Conservation (phyloP, 306 rosid genomes). For the Datisca glomerata region DNA sequence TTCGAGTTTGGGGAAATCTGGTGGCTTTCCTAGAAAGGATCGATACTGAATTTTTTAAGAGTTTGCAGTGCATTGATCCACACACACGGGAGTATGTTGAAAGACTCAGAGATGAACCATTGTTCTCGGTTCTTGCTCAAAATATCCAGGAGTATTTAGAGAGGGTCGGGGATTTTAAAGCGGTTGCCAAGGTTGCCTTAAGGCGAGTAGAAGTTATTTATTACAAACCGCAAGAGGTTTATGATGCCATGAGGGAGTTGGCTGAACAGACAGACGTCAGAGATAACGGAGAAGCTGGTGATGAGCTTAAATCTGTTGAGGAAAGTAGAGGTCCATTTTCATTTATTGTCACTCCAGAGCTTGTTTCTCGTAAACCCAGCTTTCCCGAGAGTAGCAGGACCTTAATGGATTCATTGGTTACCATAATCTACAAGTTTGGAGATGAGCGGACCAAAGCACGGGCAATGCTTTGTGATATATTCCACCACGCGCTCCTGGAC, state of each 20-base stretch:
- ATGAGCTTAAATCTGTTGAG: conserved; percentile 46
- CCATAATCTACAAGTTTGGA: conserved; percentile 66
- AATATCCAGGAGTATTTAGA: conserved; percentile 88
- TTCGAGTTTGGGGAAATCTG: conserved; percentile 82
- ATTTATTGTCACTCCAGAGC: conserved; percentile 65
- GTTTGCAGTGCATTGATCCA: conserved; percentile 95
- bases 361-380: conserved; percentile 75
- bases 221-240: conserved; percentile 94
- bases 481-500: conserved; percentile 79
- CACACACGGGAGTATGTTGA: conserved; percentile 93
- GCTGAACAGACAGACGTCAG: conserved; percentile 51
- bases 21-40: conserved; percentile 76
- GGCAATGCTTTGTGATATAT: conserved; percentile 96
- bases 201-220: conserved; percentile 75
- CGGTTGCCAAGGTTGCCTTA: conserved; percentile 77
- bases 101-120: conserved; percentile 78
- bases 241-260: conserved; percentile 86
- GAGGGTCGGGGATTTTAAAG: conserved; percentile 38
- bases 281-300: conserved; percentile 29
- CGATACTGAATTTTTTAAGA: conserved; percentile 78
- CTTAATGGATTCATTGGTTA: conserved; percentile 72
- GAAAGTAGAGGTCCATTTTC: conserved; percentile 62
- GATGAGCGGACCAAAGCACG: conserved; percentile 96
- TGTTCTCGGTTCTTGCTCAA: conserved; percentile 82
- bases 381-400: conserved; percentile 75